These are phyloP conservation scores for Candida odintsovae DNA, from an alignment of 805 yeast genomes.

Conservation along the genomic window DNA sequence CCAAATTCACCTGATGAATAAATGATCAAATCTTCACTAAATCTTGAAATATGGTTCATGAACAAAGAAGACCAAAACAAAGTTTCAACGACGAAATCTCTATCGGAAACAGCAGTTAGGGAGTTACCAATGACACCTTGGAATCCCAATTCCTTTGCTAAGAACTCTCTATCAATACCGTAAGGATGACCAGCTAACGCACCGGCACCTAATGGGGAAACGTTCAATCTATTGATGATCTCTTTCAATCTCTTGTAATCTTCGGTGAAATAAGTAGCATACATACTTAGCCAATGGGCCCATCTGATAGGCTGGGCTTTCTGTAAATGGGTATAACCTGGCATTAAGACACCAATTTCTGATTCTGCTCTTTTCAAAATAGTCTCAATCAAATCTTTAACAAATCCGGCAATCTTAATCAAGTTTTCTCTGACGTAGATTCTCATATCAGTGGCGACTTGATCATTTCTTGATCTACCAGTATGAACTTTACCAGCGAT, in stretches of 20 bases:
- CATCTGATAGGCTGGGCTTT: conserved; percentile 99
- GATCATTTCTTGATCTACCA: conserved; percentile 98
- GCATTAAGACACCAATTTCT: conserved; percentile 93
- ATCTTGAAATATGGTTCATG: conserved; percentile 92
- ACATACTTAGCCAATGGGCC: conserved; percentile 95
- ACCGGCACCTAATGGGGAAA: conserved; percentile 92
- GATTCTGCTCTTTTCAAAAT: conserved; percentile 69
- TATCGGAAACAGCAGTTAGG: conserved; percentile 91
- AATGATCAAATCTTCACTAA: conserved; percentile 90
- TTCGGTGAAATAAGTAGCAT: conserved; percentile 90
- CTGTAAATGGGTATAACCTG: conserved; percentile 98
- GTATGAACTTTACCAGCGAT: conserved; percentile 98
- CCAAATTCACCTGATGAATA: conserved; percentile 98
- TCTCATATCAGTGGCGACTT: conserved; percentile 99
- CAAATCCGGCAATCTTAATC: conserved; percentile 44
- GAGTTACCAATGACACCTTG: conserved; percentile 90
- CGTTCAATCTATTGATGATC: conserved; percentile 75
- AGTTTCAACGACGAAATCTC: conserved; percentile 95
- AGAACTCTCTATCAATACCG: conserved; percentile 92
- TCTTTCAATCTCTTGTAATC: conserved; percentile 84
- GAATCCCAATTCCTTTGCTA: conserved; percentile 79
- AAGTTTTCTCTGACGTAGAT: conserved; percentile 81
- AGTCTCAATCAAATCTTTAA: conserved; percentile 59
- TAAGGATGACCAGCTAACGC: conserved; percentile 99
- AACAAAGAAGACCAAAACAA: conserved; percentile 93